These are phyloP conservation scores for Camellia oleifera DNA, from an alignment of 179 eudicot species.

Conservation along the genomic window DNA sequence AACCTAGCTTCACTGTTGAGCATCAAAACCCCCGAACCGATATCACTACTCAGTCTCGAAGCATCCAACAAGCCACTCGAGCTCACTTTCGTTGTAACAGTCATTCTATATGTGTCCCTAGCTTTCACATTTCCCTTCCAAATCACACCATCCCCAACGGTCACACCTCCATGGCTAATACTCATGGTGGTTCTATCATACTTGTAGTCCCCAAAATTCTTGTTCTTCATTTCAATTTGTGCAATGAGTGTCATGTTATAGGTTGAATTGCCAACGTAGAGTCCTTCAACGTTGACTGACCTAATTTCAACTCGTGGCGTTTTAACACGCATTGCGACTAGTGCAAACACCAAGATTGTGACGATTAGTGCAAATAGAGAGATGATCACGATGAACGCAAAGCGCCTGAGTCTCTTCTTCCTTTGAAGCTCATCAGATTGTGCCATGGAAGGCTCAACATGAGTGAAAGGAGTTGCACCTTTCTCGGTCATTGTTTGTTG, in stretches of 20 bases:
- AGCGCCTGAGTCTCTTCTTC: background rate
- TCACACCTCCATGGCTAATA: constrained; percentile 18
- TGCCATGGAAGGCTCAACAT: background rate
- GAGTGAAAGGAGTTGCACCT: background rate
- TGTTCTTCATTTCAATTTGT: constrained; percentile 23
- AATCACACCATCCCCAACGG: constrained; percentile 26
- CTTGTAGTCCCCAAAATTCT: constrained; percentile 16
- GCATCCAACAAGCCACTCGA: background rate
- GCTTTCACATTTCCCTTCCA: constrained; percentile 22
- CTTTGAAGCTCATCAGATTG: background rate
- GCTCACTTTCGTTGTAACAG: background rate
- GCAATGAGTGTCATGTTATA: constrained; percentile 24
- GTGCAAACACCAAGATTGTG: background rate
- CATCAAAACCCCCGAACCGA: constrained; percentile 26
- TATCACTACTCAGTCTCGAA: background rate
- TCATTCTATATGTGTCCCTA: constrained; percentile 16
- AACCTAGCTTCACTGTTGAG: constrained; percentile 19
- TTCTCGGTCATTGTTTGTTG: constrained; percentile 13
- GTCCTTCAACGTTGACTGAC: background rate
- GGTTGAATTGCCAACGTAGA: background rate
- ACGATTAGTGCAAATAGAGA: background rate
- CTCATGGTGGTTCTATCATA: constrained; percentile 16
- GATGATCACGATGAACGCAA: background rate
- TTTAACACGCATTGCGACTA: constrained; percentile 8
- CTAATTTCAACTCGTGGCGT: constrained; percentile 16